Evolutionary conservation across 225 moss, liverwort and hornwort genomes (phyloP).

Genomic region (Asterella californica): DNA sequence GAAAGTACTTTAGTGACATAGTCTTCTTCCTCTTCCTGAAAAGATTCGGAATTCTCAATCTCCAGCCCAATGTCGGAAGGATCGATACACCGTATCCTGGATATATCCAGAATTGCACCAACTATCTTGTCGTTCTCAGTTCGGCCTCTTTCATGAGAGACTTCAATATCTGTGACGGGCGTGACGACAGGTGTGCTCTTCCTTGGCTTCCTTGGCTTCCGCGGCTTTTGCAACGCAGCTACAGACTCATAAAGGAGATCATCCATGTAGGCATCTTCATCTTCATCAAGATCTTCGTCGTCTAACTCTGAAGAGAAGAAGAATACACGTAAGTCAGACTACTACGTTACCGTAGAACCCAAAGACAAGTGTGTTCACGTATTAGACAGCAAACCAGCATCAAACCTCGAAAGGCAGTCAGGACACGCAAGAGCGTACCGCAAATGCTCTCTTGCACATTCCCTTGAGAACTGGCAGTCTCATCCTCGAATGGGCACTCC

Average conservation of each 20-base stretch:
- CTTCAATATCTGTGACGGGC: slow-evolving; percentile 4
- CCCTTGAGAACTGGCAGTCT: slow-evolving; percentile 62
- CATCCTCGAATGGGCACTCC: slow-evolving; percentile 76
- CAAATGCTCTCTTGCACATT: slow-evolving; percentile 52
- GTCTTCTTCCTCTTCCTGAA: slow-evolving; percentile 55
- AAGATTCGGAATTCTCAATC: slow-evolving; percentile 25
- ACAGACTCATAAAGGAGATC: slow-evolving; percentile 36
- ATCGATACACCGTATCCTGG: slow-evolving; percentile 62
- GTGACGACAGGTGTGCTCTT: slow-evolving; percentile 24
- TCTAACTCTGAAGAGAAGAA: slow-evolving; percentile 29
- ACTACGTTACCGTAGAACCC: neutral
- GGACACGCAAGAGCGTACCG: slow-evolving; percentile 34
- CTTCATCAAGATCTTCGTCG: slow-evolving; percentile 28
- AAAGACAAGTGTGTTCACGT: neutral
- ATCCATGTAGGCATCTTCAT: slow-evolving; percentile 29
- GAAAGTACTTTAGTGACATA: slow-evolving; percentile 56
- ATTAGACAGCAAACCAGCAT: neutral
- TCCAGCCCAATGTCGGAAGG: slow-evolving; percentile 42
- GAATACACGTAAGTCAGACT: neutral
- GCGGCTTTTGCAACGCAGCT: slow-evolving; percentile 8
- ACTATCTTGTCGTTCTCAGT: slow-evolving; percentile 61
- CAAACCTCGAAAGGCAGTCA: neutral
- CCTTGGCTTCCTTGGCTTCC: slow-evolving; percentile 15
- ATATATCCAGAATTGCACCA: slow-evolving; percentile 65
- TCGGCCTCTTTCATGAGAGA: slow-evolving; percentile 22